These are phyloP conservation scores for Penicillium maclennaniae DNA, from an alignment of 495 filamentous ascomycete genomes.

Conservation along the genomic window DNA sequence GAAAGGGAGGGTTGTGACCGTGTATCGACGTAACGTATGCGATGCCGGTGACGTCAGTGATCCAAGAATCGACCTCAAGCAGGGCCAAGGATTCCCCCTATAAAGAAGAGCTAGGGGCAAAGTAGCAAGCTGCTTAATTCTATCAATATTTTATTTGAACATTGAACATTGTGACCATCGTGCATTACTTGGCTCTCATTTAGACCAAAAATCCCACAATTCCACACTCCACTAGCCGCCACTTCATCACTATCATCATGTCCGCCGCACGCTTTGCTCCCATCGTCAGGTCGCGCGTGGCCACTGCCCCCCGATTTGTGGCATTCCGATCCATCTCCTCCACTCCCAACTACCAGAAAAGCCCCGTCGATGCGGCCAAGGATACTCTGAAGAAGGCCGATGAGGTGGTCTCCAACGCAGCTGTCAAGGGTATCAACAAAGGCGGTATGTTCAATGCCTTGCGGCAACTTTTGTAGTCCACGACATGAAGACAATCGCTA, in stretches of 20 bases:
- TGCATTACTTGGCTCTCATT: background rate
- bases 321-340: conserved; percentile 31
- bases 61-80: conserved; percentile 5
- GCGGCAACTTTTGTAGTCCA: background rate
- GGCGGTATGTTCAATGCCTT: conserved; percentile 42
- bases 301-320: conserved; percentile 11
- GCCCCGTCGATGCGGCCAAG: conserved; percentile 49
- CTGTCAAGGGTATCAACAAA: conserved; percentile 59
- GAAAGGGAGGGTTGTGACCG: conserved; percentile 15
- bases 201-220: background rate
- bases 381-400: conserved; percentile 56
- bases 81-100: background rate
- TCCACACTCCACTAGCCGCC: background rate
- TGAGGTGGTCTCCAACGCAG: conserved; percentile 47
- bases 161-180: background rate
- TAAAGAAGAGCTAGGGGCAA: background rate
- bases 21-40: conserved; percentile 29
- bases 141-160: background rate
- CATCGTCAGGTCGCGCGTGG: conserved; percentile 21
- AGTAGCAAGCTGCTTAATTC: background rate
- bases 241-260: conserved; percentile 8
- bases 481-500: conserved; percentile 1
- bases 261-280: conserved; percentile 20
- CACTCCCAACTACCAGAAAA: conserved; percentile 26
- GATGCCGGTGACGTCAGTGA: conserved; percentile 21